Evolutionary conservation across 2,329 filamentous ascomycete species (phyloP), one percentile per base, ranked within the genome.

Genomic region (Clarireedia paspali): DNA sequence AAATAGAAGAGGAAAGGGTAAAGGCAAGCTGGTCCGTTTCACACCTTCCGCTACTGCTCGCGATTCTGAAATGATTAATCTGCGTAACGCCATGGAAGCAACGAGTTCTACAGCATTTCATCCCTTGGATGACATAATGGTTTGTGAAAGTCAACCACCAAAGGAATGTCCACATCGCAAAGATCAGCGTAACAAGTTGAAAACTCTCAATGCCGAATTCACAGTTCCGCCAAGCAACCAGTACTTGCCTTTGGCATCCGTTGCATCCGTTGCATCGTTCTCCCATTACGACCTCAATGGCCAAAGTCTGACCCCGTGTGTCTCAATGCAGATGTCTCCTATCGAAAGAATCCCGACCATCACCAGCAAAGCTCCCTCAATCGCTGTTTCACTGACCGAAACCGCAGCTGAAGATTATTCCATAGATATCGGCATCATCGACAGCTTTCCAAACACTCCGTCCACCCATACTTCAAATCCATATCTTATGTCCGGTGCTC

Each of bases 51-150:
- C 55, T 15, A 53, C 50, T 20, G 55, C 55, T 2, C 50, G 55
- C 12, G 55, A 57, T 42, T 53, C 50, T 7, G 55, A 57, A 30
- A 45, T 53, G 44, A 6, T 24, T 1, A 57, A 53, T 26, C 12
- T 57, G 2, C 55, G 45, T 27, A 45, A 47, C 44, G 55, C 55
- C 3, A 53, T 57, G 17, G 55, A 53, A 23, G 55, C 55, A 20
- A 57, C 50, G n/a, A 53, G 36, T 20, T 47, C 23, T n/a, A 53
- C 50, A 6, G 50, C 50, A 24, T 24, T 47, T 17, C 55, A 53
- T 10, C 55, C 55, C 12, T 38, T 53, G 20, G 30, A 26, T n/a
- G 27, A 6, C 17, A 49, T 53, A 14, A 27, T 14, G 10, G 5
- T 26, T 40, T 17, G 36, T 42, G 4, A 36, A 23, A 10, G 17